Base-by-base conservation (phyloP, 2,329 filamentous ascomycete species). In the Aspergillus sp. region DNA sequence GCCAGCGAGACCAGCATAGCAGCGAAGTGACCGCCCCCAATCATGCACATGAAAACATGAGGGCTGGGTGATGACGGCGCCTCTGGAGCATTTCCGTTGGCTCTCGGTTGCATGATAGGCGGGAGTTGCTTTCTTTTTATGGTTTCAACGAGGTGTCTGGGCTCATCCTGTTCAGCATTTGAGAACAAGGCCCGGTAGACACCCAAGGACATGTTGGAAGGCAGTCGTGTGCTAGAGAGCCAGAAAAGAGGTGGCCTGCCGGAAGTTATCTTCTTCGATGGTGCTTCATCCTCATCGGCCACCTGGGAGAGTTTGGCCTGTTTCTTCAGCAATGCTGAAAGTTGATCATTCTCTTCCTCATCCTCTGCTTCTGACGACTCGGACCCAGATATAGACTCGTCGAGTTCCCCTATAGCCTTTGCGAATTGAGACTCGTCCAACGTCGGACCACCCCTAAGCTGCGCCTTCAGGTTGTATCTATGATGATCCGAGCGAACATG, bases 31-130 rank as follows among this genome's bases (percentile, higher is more conserved):
- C 95, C 95, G 61, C 95, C 95, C 23, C 95, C 95, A 54, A 99
- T 96, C 95, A 99, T 99, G 77, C 93, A 98, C 51, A 99, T 85
- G 73, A 99, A 98, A 53, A 97, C 87, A 73, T 98, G 93, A 2
- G 92, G 91, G 7, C 89, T 88, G 23, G 87, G 59, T 19, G 67
- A 39, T 39, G 82, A 78, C 2, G 84, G 79, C 62, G 84, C 64
- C n/a, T 63, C 62, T 23, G 66, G 76, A 21, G 78, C 69, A 2
- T 74, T 68, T 17, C 69, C 66, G 68, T 76, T 70, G 66, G 77
- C 75, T 17, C 67, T 58, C 19, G 69, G 72, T 5, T 77, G 74
- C 36, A 80, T 75, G 57, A 81, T 85, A 0, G 91, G 88, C 3
- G 85, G 81, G 1, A 97, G 79, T 72, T 97, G 94, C 75, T 95